phyloP scores from a whole-genome alignment of 2,329 filamentous ascomycete species.

The Calonectria leucothoes region DNA sequence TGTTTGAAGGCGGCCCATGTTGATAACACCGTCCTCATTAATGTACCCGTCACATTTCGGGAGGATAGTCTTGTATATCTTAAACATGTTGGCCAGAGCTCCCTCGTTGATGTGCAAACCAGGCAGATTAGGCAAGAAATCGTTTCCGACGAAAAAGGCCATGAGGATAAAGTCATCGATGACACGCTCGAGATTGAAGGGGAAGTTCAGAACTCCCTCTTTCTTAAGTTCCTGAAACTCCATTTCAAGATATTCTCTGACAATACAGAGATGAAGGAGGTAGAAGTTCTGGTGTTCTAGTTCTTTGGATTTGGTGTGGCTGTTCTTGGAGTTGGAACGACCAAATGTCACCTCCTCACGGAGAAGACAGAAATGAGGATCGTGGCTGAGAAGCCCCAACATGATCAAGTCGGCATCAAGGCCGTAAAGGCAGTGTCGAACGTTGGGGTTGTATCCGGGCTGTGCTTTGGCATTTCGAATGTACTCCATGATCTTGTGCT shows the following conservation, averaged over 20 bases:
- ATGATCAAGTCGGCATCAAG: constrained; percentile 98
- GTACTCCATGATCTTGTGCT: constrained; percentile 99
- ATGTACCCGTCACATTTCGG: constrained; percentile 93
- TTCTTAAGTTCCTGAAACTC: constrained; percentile 94
- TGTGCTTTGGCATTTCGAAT: constrained; percentile 98
- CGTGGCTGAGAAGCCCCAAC: constrained; percentile 95
- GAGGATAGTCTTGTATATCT: constrained; percentile 91
- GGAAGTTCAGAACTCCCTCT: constrained; percentile 76
- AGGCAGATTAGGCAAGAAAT: constrained; percentile 97
- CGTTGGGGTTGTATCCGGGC: constrained; percentile 89
- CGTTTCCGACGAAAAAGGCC: constrained; percentile 99
- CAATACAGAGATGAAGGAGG: constrained; percentile 95
- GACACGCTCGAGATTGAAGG: constrained; percentile 93
- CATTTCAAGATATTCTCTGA: constrained; percentile 94
- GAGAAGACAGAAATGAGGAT: constrained; percentile 96
- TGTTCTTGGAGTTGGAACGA: constrained; percentile 79
- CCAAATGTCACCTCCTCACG: constrained; percentile 99
- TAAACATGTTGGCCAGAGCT: constrained; percentile 96
- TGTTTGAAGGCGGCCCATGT: constrained; percentile 80
- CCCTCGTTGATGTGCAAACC: constrained; percentile 99
- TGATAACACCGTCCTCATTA: constrained; percentile 94
- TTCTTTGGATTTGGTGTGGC: constrained; percentile 91
- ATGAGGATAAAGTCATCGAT: constrained; percentile 99
- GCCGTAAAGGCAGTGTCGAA: constrained; percentile 96
- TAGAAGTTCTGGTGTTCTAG: constrained; percentile 99